phyloP scores from a whole-genome alignment of 768 basidiomycete genomes.

The Hydnum rufescens region DNA sequence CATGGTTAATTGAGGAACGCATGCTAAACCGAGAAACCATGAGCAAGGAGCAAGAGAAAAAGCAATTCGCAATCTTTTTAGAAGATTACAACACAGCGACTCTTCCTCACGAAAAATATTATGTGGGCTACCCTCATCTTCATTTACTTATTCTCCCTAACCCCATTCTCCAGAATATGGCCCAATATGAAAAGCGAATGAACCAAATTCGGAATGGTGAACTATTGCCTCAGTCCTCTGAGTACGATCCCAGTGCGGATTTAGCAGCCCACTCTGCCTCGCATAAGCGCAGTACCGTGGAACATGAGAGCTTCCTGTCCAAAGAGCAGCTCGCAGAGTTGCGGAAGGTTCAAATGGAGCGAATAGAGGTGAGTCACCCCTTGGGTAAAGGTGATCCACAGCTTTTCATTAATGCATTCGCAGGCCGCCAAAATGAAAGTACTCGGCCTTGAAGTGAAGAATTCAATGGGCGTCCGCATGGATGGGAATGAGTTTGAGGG shows the following conservation, averaged over 20 bases:
- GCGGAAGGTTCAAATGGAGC: conserved; percentile 66
- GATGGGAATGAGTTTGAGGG: conserved; percentile 20
- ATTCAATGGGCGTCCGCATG: conserved; percentile 75
- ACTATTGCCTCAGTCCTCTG: conserved; percentile 44
- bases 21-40: conserved; percentile 80
- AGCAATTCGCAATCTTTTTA: conserved; percentile 45
- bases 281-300: conserved; percentile 46
- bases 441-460: conserved; percentile 73
- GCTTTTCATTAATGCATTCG: neutral
- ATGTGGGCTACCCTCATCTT: conserved; percentile 16
- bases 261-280: conserved; percentile 52
- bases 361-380: conserved; percentile 40
- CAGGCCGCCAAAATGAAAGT: conserved; percentile 69
- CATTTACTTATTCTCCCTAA: neutral
- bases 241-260: conserved; percentile 71
- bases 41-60: conserved; percentile 66
- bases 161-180: conserved; percentile 32
- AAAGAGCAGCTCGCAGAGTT: conserved; percentile 68
- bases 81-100: conserved; percentile 83
- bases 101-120: conserved; percentile 87
- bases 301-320: conserved; percentile 55
- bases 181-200: conserved; percentile 71
- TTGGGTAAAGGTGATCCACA: neutral
- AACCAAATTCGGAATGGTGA: conserved; percentile 66
- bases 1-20: conserved; percentile 86